Percentiles rank a stretch among this genome's conserved stretches.
Evolutionary conservation across 2,329 filamentous ascomycete species (phyloP).

Genomic region (Penicillium sp.): DNA sequence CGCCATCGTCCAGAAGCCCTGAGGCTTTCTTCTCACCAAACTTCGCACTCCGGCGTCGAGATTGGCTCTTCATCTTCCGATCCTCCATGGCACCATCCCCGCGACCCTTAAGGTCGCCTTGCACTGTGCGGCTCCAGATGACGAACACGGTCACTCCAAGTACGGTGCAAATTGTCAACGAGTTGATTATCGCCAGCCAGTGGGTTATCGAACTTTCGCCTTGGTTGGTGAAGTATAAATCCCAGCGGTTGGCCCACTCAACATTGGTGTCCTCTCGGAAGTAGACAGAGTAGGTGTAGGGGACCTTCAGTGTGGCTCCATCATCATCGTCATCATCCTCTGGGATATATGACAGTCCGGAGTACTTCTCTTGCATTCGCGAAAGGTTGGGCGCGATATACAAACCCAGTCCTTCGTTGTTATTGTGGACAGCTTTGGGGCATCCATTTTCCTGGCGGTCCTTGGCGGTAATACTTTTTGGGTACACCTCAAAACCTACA

Average conservation of each 20-base stretch:
- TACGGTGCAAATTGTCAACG: constrained; percentile 75
- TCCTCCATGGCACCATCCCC: constrained; percentile 66
- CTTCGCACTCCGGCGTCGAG: constrained; percentile 35
- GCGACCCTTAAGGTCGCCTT: constrained; percentile 73
- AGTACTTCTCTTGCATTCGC: constrained; percentile 53
- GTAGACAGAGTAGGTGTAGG: constrained; percentile 87
- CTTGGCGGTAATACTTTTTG: constrained; percentile 71
- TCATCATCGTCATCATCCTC: constrained; percentile 60
- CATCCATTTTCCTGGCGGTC: constrained; percentile 65
- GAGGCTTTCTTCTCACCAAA: constrained; percentile 55
- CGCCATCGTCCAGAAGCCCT: constrained; percentile 58
- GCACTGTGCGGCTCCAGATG: constrained; percentile 74
- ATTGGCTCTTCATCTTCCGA: constrained; percentile 56
- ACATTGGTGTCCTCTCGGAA: constrained; percentile 78
- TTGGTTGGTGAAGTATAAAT: constrained; percentile 85
- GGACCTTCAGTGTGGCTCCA: constrained; percentile 66
- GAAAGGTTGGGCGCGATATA: constrained; percentile 64
- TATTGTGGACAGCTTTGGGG: constrained; percentile 63
- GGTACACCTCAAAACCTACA: constrained; percentile 85
- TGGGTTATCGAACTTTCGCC: constrained; percentile 78
- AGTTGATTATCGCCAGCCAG: constrained; percentile 86
- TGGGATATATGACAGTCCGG: constrained; percentile 59
- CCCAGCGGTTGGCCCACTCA: constrained; percentile 83
- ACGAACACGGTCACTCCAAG: constrained; percentile 77
- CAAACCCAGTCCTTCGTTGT: constrained; percentile 66